Conservation (phyloP, 768 basidiomycete genomes). For the Coprinellus micaceus region DNA sequence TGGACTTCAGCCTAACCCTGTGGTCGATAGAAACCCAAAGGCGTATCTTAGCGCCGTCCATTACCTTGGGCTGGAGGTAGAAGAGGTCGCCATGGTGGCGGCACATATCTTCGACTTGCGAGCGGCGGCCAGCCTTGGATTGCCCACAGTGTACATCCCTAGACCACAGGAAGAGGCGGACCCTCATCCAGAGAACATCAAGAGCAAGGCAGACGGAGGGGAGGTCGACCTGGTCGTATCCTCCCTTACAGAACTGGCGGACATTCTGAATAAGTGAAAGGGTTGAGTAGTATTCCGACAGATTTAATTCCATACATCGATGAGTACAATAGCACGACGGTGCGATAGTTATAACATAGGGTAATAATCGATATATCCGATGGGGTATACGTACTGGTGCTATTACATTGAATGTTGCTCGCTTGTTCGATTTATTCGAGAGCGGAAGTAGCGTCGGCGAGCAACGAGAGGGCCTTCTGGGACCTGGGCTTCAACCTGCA, state of each 20-base stretch:
- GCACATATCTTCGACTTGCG: conserved; percentile 57
- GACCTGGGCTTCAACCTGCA: neutral
- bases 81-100: conserved; percentile 61
- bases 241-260: conserved; percentile 48
- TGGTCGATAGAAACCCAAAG: conserved; percentile 42
- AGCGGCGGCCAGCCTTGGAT: conserved; percentile 47
- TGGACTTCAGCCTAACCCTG: neutral
- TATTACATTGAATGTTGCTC: too few species aligned
- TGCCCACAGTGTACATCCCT: conserved; percentile 58
- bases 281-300: neutral
- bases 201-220: conserved; percentile 50
- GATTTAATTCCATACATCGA: too few species aligned
- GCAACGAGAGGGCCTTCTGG: neutral
- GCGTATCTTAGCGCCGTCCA: conserved; percentile 47
- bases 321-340: too few species aligned
- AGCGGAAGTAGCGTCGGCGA: neutral
- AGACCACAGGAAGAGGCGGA: conserved; percentile 43
- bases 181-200: conserved; percentile 21
- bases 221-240: conserved; percentile 55
- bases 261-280: conserved; percentile 6
- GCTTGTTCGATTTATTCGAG: neutral
- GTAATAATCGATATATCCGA: too few species aligned
- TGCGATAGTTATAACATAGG: too few species aligned
- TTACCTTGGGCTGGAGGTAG: conserved; percentile 47
- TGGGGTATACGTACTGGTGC: too few species aligned